Conservation (phyloP, 305 asterid species). For the Rubia balearica region DNA sequence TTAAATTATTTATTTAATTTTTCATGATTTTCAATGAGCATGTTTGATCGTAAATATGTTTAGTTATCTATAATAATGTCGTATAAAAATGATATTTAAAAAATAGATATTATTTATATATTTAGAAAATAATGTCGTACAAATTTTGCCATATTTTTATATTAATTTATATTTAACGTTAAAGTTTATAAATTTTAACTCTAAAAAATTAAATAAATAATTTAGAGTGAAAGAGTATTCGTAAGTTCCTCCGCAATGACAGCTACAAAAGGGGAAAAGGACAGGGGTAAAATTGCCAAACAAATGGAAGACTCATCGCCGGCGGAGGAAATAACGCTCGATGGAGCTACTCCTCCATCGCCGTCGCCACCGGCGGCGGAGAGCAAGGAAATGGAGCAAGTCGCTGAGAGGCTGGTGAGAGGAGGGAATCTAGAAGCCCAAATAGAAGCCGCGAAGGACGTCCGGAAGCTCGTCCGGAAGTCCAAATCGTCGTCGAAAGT, state of each 20-base stretch:
- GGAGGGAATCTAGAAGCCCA: conserved; percentile 55
- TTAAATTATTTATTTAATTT: too few species aligned
- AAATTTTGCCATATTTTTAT: too few species aligned
- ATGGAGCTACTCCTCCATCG: neutral
- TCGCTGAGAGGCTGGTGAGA: conserved; percentile 45
- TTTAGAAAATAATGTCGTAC: too few species aligned
- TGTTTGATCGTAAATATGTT: too few species aligned
- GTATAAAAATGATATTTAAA: too few species aligned
- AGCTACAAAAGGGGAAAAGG: neutral
- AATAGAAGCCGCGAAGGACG: conserved; percentile 77
- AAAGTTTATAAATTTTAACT: too few species aligned
- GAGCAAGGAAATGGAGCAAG: conserved; percentile 41
- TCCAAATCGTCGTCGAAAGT: conserved; percentile 51
- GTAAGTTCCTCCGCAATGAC: neutral
- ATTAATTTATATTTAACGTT: too few species aligned
- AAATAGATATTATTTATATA: too few species aligned
- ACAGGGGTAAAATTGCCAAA: conserved; percentile 10
- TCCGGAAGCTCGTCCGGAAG: conserved; percentile 62
- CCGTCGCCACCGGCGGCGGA: conserved; percentile 3
- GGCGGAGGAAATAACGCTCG: conserved; percentile 3
- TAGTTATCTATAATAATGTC: too few species aligned
- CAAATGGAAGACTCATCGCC: conserved; percentile 13
- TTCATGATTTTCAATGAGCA: too few species aligned
- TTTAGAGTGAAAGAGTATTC: too few species aligned
- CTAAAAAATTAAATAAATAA: too few species aligned